Evolutionary conservation across 306 rosid species (phyloP).

Genomic region (Inga oerstediana): DNA sequence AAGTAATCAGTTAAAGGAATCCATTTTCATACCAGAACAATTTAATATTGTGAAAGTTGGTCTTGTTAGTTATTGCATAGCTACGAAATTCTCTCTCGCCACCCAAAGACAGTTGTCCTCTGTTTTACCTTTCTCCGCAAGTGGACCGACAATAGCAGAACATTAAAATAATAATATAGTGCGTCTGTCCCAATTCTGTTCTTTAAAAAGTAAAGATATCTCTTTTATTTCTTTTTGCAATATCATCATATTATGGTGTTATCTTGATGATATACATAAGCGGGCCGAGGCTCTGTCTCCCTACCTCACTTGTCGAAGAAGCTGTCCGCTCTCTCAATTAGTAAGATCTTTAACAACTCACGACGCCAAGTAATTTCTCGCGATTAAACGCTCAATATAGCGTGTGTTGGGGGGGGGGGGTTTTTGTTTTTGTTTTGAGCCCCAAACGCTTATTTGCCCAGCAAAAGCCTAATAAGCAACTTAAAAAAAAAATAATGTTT

Average conservation of each 20-base stretch:
- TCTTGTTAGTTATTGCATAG: neutral
- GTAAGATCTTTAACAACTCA: neutral
- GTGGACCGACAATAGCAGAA: neutral
- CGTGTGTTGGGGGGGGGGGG: too few relatives aligned
- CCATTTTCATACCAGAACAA: neutral
- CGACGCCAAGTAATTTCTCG: neutral
- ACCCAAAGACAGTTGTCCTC: slow-evolving; percentile 8
- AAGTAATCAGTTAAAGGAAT: neutral
- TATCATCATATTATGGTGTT: slow-evolving; percentile 19
- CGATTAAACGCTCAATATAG: neutral
- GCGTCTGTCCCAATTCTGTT: neutral
- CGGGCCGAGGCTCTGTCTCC: neutral
- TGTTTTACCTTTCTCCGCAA: neutral
- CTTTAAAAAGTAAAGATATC: slow-evolving; percentile 8
- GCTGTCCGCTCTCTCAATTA: slow-evolving; percentile 28
- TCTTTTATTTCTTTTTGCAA: slow-evolving; percentile 8
- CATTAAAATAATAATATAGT: neutral
- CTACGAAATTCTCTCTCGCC: neutral
- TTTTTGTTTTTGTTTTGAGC: too few relatives aligned
- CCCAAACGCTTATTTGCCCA: too few relatives aligned
- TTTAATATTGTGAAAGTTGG: slow-evolving; percentile 3
- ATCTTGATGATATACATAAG: slow-evolving; percentile 11
- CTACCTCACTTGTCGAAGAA: slow-evolving; percentile 54
- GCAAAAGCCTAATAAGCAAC: too few relatives aligned
- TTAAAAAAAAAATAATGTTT: too few relatives aligned